phyloP scores from a whole-genome alignment of 495 filamentous ascomycete genomes.

The Hyaloscypha variabilis region DNA sequence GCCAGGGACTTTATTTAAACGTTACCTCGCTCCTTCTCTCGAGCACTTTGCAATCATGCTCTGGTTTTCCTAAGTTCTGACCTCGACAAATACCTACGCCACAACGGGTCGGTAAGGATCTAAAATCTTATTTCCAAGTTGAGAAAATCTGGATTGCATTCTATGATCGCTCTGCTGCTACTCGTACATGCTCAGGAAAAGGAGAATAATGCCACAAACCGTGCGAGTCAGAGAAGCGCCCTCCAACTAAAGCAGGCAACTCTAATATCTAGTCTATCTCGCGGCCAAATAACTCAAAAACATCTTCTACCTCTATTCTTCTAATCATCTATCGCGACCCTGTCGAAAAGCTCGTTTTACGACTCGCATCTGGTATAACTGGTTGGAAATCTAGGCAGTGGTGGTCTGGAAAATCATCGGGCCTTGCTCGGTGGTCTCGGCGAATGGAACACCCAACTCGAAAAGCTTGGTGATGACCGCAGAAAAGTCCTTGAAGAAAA shows the following conservation, averaged over 20 bases:
- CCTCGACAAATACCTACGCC: not conserved
- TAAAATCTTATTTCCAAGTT: not conserved
- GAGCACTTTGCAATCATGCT: not conserved
- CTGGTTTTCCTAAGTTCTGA: not conserved
- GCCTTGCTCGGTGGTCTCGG: constrained; percentile 63
- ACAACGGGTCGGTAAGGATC: not conserved
- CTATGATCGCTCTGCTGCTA: constrained; percentile 16
- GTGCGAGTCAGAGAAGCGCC: no score
- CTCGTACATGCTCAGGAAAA: constrained; percentile 9
- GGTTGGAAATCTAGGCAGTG: constrained; percentile 34
- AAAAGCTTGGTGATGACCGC: constrained; percentile 80
- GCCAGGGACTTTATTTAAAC: constrained; percentile 24
- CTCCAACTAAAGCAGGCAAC: not conserved
- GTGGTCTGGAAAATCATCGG: constrained; percentile 76
- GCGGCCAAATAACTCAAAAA: not conserved
- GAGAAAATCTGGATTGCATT: not conserved
- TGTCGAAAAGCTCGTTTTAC: not conserved
- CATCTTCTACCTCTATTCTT: not conserved
- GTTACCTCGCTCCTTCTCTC: constrained; percentile 11
- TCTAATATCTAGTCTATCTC: constrained; percentile 9
- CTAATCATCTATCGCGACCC: not conserved
- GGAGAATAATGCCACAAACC: not conserved
- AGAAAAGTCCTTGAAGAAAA: constrained; percentile 92
- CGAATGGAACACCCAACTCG: constrained; percentile 93
- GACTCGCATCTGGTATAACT: not conserved